Percentiles rank a stretch among this genome's conserved stretches.
Conservation (phyloP, 2,329 filamentous ascomycete genomes). For the Nemania bipapillata region DNA sequence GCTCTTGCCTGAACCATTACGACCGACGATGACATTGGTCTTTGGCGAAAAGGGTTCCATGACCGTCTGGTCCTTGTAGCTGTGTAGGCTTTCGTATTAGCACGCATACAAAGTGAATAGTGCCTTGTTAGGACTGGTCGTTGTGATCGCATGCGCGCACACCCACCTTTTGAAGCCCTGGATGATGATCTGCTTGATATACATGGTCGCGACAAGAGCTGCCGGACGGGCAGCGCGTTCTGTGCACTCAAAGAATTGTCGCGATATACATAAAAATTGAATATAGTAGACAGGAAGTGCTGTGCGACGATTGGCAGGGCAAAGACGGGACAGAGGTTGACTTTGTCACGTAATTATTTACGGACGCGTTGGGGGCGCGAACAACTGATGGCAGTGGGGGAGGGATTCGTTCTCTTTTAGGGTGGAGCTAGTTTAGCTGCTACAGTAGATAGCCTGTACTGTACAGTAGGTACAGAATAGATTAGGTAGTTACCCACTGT, state of each 20-base stretch:
- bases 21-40: conserved; percentile 97
- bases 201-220: conserved; percentile 70
- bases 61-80: conserved; percentile 99
- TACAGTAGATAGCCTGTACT: not conserved
- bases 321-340: conserved; percentile 29
- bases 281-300: conserved; percentile 16
- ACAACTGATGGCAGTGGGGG: conserved; percentile 34
- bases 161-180: conserved; percentile 97
- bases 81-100: conserved; percentile 55
- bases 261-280: conserved; percentile 35
- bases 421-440: conserved; percentile 22
- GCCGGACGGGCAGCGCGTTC: conserved; percentile 52
- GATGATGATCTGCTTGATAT: conserved; percentile 99
- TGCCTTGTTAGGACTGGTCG: conserved; percentile 20
- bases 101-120: conserved; percentile 18
- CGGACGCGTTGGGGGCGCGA: conserved; percentile 47
- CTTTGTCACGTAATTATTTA: conserved; percentile 46
- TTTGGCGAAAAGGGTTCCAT: conserved; percentile 98
- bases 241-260: conserved; percentile 43
- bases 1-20: conserved; percentile 98
- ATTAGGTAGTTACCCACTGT: too few relatives aligned
- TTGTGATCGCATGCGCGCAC: conserved; percentile 44
- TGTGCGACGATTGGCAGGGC: conserved; percentile 39
- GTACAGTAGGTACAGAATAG: too few relatives aligned
- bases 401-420: conserved; percentile 19